Percentiles rank a stretch among this genome's conserved stretches.
These are phyloP conservation scores for Chytriomyces confervae DNA, from an alignment of 192 early-diverging fungal genomes.

Conservation along the genomic window DNA sequence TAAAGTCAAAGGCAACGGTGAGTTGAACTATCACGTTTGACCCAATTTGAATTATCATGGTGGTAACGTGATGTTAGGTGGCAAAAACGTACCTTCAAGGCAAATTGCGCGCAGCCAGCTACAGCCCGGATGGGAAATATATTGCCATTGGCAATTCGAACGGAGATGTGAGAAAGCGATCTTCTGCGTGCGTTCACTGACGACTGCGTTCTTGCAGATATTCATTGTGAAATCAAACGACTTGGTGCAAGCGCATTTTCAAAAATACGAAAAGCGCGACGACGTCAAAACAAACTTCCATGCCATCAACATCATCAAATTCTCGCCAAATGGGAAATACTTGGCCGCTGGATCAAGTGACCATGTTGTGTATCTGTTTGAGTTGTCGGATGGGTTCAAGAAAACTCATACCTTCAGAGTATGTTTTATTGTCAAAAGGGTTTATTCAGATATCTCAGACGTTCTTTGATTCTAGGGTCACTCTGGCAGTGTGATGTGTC, in stretches of 20 bases:
- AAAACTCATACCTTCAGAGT: slow-evolving; percentile 19
- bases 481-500: slow-evolving; percentile 23
- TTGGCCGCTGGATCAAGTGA: slow-evolving; percentile 33
- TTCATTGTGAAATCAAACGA: slow-evolving; percentile 37
- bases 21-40: background rate
- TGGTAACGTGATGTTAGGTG: slow-evolving; percentile 1
- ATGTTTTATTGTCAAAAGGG: background rate
- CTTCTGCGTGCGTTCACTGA: no score
- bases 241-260: slow-evolving; percentile 26
- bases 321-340: slow-evolving; percentile 36
- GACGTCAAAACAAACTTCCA: slow-evolving; percentile 25
- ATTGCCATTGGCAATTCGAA: slow-evolving; percentile 38
- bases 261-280: slow-evolving; percentile 34
- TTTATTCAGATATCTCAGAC: background rate
- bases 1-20: slow-evolving; percentile 22
- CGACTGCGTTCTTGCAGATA: slow-evolving; percentile 13
- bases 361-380: slow-evolving; percentile 27
- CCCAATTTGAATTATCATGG: background rate
- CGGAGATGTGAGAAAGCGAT: slow-evolving; percentile 28
- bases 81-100: slow-evolving; percentile 31
- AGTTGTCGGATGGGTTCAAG: slow-evolving; percentile 32
- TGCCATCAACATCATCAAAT: slow-evolving; percentile 25
- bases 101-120: slow-evolving; percentile 18
- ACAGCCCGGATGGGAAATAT: slow-evolving; percentile 38
- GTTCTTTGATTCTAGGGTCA: slow-evolving; percentile 27